Percentiles rank a stretch among this genome's conserved stretches.
Evolutionary conservation across 106 monocot species (phyloP).

Genomic region (Posidonia australis): DNA sequence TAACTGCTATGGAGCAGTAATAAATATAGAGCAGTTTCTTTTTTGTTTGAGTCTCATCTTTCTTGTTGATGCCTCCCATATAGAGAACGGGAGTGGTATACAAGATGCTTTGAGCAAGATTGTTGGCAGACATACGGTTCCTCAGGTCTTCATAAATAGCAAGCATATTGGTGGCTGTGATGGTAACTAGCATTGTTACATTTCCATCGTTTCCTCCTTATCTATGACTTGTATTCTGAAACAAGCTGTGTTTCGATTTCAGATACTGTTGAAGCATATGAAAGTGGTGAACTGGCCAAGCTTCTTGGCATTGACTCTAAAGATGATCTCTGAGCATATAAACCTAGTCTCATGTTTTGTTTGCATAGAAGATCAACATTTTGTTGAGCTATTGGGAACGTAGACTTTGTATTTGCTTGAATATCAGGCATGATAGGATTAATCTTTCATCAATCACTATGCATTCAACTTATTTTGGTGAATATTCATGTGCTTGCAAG

Average conservation of each 20-base stretch:
- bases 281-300: slow-evolving; percentile 15
- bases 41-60: no score
- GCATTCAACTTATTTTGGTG: no score
- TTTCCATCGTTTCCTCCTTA: not conserved
- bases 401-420: no score
- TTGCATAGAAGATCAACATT: no score
- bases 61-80: not conserved
- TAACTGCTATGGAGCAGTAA: no score
- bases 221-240: not conserved
- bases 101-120: slow-evolving; percentile 45
- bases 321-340: slow-evolving; percentile 4
- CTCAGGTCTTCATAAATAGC: slow-evolving; percentile 63
- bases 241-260: not conserved
- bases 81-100: slow-evolving; percentile 62
- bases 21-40: no score
- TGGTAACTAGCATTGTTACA: slow-evolving; percentile 23
- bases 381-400: no score
- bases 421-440: no score
- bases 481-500: no score
- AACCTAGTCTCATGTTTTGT: not conserved
- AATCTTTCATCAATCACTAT: no score
- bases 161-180: slow-evolving; percentile 75
- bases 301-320: slow-evolving; percentile 7
- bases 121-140: slow-evolving; percentile 51
- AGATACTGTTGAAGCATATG: slow-evolving; percentile 19